phyloP scores from a whole-genome alignment of 768 basidiomycete species.

The Ramaria sp. region DNA sequence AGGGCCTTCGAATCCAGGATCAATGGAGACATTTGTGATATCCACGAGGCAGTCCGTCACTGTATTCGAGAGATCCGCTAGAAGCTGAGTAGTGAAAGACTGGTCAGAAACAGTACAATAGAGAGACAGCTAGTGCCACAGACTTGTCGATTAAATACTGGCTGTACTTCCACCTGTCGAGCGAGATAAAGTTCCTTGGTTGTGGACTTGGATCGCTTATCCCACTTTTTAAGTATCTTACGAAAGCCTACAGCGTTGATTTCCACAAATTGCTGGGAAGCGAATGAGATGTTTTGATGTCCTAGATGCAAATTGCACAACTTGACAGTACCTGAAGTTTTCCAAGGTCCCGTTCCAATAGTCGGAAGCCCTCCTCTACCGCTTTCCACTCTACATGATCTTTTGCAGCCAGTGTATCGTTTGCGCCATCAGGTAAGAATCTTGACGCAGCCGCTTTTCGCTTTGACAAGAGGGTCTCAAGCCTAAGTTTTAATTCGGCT shows the following conservation, averaged over 20 bases:
- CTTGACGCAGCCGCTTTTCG: conserved; percentile 73
- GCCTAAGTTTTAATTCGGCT: conserved; percentile 82
- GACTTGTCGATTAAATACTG: conserved; percentile 92
- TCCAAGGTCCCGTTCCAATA: conserved; percentile 87
- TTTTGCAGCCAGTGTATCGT: conserved; percentile 38
- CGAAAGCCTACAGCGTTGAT: conserved; percentile 95
- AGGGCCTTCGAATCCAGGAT: conserved; percentile 34
- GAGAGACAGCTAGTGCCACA: conserved; percentile 14
- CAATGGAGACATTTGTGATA: conserved; percentile 64
- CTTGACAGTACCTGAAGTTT: conserved; percentile 76
- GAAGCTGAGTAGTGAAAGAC: conserved; percentile 44
- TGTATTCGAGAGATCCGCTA: conserved; percentile 89
- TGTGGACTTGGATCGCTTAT: conserved; percentile 87
- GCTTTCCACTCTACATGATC: conserved; percentile 86
- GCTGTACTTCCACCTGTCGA: conserved; percentile 97
- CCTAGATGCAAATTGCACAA: conserved; percentile 15
- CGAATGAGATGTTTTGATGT: background rate
- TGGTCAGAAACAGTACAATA: background rate
- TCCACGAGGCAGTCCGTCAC: conserved; percentile 77
- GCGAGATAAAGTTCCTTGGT: conserved; percentile 96
- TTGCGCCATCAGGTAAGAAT: conserved; percentile 55
- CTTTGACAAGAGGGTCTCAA: conserved; percentile 90
- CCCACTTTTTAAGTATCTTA: conserved; percentile 97
- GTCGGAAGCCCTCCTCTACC: conserved; percentile 90
- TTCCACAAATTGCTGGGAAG: conserved; percentile 81